Percentiles rank a stretch among this genome's conserved stretches.
phyloP scores from a whole-genome alignment of 225 moss, liverwort and hornwort genomes.

The Bryum argenteum region DNA sequence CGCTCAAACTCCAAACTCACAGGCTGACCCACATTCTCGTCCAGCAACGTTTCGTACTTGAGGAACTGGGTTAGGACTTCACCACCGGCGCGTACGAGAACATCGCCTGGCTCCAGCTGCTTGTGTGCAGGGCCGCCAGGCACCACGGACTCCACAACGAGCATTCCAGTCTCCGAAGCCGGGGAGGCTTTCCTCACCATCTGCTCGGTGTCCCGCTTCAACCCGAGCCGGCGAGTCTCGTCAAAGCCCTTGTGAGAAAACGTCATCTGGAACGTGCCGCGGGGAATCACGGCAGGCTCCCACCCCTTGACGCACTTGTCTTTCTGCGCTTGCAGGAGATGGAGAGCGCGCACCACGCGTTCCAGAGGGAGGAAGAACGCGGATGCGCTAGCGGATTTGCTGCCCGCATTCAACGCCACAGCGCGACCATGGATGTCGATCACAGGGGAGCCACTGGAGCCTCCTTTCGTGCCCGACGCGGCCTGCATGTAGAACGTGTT shows the following conservation, averaged over 20 bases:
- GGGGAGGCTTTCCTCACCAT: slow-evolving; percentile 74
- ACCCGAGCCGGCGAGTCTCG: slow-evolving; percentile 71
- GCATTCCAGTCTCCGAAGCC: slow-evolving; percentile 78
- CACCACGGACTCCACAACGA: slow-evolving; percentile 88
- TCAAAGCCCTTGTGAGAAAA: slow-evolving; percentile 88
- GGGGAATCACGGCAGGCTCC: slow-evolving; percentile 60
- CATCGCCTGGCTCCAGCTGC: slow-evolving; percentile 80
- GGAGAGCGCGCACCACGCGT: slow-evolving; percentile 75
- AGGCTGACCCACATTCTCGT: slow-evolving; percentile 66
- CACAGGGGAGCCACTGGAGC: slow-evolving; percentile 89
- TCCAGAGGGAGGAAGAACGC: slow-evolving; percentile 88
- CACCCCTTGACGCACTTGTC: slow-evolving; percentile 52
- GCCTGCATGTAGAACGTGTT: slow-evolving; percentile 95
- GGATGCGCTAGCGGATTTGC: slow-evolving; percentile 76
- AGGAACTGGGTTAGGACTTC: slow-evolving; percentile 85
- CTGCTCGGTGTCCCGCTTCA: slow-evolving; percentile 79
- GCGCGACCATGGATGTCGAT: slow-evolving; percentile 83
- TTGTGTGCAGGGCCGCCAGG: slow-evolving; percentile 79
- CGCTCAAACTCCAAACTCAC: slow-evolving; percentile 73
- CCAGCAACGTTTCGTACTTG: slow-evolving; percentile 71
- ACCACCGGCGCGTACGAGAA: slow-evolving; percentile 63
- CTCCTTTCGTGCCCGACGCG: slow-evolving; percentile 92
- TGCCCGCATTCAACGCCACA: slow-evolving; percentile 83
- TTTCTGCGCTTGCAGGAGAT: slow-evolving; percentile 56
- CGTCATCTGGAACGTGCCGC: slow-evolving; percentile 81